Evolutionary conservation across 2,329 filamentous ascomycete genomes (phyloP), one percentile per base, ranked within the genome.

Genomic region (Colletotrichum gigasporum): DNA sequence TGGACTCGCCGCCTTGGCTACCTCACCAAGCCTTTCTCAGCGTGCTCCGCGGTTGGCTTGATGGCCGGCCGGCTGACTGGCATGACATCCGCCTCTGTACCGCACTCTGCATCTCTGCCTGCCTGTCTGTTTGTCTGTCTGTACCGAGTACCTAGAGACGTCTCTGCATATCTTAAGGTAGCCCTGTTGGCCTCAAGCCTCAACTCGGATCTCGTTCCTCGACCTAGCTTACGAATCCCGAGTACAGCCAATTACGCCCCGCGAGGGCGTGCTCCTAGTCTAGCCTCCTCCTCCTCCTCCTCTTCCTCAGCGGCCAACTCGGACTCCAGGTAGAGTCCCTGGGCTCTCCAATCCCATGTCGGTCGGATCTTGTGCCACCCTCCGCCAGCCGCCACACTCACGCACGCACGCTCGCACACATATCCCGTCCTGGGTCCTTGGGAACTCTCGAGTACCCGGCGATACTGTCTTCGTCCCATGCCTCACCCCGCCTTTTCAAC

Each of bases 331-430:
- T n/a, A n/a, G n/a, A n/a, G n/a, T n/a, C n/a, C n/a, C n/a, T n/a
- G n/a, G n/a, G n/a, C n/a, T n/a, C n/a, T n/a, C n/a, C n/a, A n/a
- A n/a, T n/a, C n/a, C 18, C n/a, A 7, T 22, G 8, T 45, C 39
- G 30, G 30, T 60, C 45, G 39, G 30, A 20, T 48, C 32, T 24
- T 52, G 60, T 60, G 24, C 48, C 55, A 60, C 55, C 55, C 54
- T 28, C 30, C 39, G 26, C 28, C 26, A 20, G 32, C 55, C 55
- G 47, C 55, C 32, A 45, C 24, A 39, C 30, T 37, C 14, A 26
- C 32, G 20, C 41, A 53, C 34, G 35, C 50, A 32, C 35, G 22
- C 37, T 44, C 47, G 53, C 35, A 35, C 22, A 18, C 56, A 28
- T 26, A 50, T 58, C 32, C 28, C 22, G n/a, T 18, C 28, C 22